Conservation (phyloP, 2,329 filamentous ascomycete species). For the Fusarium pininemorale region DNA sequence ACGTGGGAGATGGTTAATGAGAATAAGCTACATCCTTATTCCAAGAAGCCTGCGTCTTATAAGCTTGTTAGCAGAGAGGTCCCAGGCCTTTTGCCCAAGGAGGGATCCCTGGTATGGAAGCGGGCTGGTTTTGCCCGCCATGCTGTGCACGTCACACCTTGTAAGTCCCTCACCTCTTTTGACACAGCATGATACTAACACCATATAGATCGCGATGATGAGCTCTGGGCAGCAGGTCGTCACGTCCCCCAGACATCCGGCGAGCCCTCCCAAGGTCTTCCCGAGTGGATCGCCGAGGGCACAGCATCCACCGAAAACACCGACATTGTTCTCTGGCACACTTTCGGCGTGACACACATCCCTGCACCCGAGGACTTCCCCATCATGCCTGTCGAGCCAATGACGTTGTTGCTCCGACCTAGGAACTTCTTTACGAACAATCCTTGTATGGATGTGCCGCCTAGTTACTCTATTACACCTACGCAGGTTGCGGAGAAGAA, state of each 20-base stretch:
- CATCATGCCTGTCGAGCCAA: slow-evolving; percentile 88
- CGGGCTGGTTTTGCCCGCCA: slow-evolving; percentile 88
- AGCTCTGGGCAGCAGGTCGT: slow-evolving; percentile 85
- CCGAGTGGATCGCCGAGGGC: slow-evolving; percentile 80
- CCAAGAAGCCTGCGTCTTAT: slow-evolving; percentile 84
- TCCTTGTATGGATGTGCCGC: slow-evolving; percentile 82
- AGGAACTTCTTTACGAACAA: slow-evolving; percentile 85
- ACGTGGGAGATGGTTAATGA: slow-evolving; percentile 94
- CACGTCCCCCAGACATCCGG: slow-evolving; percentile 91
- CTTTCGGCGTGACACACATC: slow-evolving; percentile 91
- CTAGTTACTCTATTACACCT: slow-evolving; percentile 49
- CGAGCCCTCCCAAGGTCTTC: slow-evolving; percentile 76
- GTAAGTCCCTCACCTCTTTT: slow-evolving; percentile 59
- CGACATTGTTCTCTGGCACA: slow-evolving; percentile 92
- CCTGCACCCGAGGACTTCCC: slow-evolving; percentile 91
- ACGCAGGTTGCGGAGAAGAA: slow-evolving; percentile 44
- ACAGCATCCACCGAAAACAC: slow-evolving; percentile 77
- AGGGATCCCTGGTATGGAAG: slow-evolving; percentile 86
- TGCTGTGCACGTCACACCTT: slow-evolving; percentile 88
- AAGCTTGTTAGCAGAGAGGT: slow-evolving; percentile 91
- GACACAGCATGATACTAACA: not conserved
- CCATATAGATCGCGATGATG: slow-evolving; percentile 73
- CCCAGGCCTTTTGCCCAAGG: slow-evolving; percentile 79
- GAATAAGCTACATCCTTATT: slow-evolving; percentile 84
- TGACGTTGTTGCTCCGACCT: slow-evolving; percentile 81